Base-by-base conservation (phyloP, 352 stramenopile genomes). In the Peronospora farinosa region DNA sequence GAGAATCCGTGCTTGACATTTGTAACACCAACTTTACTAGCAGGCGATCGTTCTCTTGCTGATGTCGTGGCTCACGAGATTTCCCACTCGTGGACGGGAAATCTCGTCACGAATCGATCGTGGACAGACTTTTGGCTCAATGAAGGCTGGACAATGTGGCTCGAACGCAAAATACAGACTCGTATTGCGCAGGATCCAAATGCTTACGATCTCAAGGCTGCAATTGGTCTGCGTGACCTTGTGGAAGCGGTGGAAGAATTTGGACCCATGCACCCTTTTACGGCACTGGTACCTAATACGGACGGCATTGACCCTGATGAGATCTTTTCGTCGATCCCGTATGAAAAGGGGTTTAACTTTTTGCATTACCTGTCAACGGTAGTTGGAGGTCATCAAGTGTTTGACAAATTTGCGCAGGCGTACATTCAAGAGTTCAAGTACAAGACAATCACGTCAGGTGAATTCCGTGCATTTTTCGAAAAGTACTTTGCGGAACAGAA, bases 101-200 rank as follows among this genome's bases (percentile, higher is more conserved):
- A 99, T 69, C 58, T 98, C 6, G 87, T 98, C 11, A 99, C 95
- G 7, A 98, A 98, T 78, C 72, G 72, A 47, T 97, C 86, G 43
- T 98, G 86, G 83, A 83, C 84, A n/a, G 85, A 98, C 64, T 98
- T 98, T 65, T 98, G 95, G 95, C 69, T 99, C n/a, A 99, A 99
- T 61, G 96, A 99, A 56, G 95, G 95, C 10, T 98, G 92, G 92
- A 99, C 96, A 1, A 86, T 96, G 50, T 98, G 95, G 81, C 79
- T 98, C n/a, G 86, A 99, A 71, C 79, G 95, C 30, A 97, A 98
- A 60, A 98, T 98, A 51, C 95, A 97, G 74, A 76, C 73, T 2
- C 64, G 59, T 4, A 83, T 82, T 42, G 48, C 69, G 13, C 51
- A 67, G 35, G 69, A 80, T 28, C 67, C 68, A 8, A 60, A 65